These are phyloP conservation scores for Plasmodium falciparum DNA, from an alignment of 169 alveolate species.

Conservation along the genomic window DNA sequence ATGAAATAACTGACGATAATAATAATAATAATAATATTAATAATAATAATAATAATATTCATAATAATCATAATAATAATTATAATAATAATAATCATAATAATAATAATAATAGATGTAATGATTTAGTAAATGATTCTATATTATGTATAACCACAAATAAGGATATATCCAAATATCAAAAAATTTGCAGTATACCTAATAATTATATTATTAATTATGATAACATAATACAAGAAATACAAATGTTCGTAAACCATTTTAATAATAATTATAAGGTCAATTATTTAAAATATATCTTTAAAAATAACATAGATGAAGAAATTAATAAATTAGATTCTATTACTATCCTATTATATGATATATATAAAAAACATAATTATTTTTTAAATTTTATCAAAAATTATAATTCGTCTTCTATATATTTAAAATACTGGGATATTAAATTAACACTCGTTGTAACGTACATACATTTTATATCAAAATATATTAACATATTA, in stretches of 20 bases:
- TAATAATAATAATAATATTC: background rate
- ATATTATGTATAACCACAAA: conserved; percentile 60
- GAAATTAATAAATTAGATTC: conserved; percentile 40
- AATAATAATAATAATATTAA: background rate
- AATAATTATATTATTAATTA: conserved; percentile 37
- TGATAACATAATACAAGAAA: conserved; percentile 47
- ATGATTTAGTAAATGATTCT: background rate
- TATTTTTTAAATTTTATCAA: conserved; percentile 44
- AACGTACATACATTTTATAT: conserved; percentile 41
- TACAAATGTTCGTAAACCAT: conserved; percentile 19
- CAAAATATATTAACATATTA: conserved; percentile 53
- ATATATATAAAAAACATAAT: conserved; percentile 47
- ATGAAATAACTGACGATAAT: background rate
- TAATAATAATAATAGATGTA: background rate
- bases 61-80: background rate
- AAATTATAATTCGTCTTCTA: conserved; percentile 17
- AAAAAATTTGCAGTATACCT: conserved; percentile 43
- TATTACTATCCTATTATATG: conserved; percentile 44
- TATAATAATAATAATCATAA: background rate
- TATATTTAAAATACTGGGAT: conserved; percentile 74
- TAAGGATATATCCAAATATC: conserved; percentile 15
- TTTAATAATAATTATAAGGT: conserved; percentile 37
- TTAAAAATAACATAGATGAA: conserved; percentile 58
- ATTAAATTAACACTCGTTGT: conserved; percentile 63
- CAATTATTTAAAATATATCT: conserved; percentile 61